These are phyloP conservation scores for Malus sylvestris DNA, from an alignment of 306 rosid genomes.

Conservation along the genomic window DNA sequence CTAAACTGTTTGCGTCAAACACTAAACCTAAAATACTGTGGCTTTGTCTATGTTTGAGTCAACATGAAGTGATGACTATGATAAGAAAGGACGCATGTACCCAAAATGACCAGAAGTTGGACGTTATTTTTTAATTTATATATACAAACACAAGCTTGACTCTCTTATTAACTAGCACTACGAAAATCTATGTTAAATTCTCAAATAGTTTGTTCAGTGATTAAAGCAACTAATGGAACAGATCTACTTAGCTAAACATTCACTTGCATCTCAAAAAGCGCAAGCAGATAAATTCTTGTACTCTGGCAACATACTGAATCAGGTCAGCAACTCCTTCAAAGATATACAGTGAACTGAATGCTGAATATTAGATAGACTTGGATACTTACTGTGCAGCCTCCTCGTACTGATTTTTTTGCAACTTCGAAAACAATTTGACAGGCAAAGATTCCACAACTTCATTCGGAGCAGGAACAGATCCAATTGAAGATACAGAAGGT, in stretches of 20 bases:
- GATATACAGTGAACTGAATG: neutral
- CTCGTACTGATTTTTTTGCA: slow-evolving; percentile 64
- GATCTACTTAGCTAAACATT: neutral
- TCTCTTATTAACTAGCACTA: neutral
- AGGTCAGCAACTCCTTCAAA: neutral
- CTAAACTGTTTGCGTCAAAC: no score
- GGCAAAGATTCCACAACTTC: slow-evolving; percentile 97
- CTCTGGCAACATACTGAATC: neutral
- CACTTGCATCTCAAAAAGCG: neutral
- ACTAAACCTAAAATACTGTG: no score
- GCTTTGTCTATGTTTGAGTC: no score
- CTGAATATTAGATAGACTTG: neutral
- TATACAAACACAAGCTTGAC: neutral
- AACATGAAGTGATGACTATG: neutral
- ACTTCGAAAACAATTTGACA: slow-evolving; percentile 63
- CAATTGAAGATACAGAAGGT: slow-evolving; percentile 88
- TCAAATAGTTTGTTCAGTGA: neutral
- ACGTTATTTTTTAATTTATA: neutral
- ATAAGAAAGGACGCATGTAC: neutral
- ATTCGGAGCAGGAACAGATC: slow-evolving; percentile 92
- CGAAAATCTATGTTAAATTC: neutral
- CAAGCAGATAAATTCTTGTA: neutral
- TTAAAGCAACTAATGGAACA: neutral
- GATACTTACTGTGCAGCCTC: slow-evolving; percentile 88
- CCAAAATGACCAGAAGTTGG: neutral